Percentiles rank a stretch among this genome's conserved stretches.
Conservation (phyloP, 1,284 basidiomycete genomes). For the Apiotrichum sp. region DNA sequence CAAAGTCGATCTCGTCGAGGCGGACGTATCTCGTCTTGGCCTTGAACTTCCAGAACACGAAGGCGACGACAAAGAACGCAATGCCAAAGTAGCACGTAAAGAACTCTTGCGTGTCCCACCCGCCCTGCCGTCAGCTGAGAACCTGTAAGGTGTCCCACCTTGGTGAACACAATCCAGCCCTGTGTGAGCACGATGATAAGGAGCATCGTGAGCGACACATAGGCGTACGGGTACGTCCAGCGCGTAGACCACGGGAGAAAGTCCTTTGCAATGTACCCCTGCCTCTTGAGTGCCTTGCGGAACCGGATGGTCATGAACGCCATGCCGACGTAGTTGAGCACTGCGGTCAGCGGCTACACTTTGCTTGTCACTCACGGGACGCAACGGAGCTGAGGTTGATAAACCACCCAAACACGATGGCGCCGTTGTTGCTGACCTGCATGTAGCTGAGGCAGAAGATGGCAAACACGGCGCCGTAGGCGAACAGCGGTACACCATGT, state of each 20-base stretch:
- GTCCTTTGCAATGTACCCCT: slow-evolving; percentile 1
- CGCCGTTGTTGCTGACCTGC: slow-evolving; percentile 13
- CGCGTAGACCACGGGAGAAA: slow-evolving; percentile 10
- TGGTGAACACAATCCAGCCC: slow-evolving; percentile 16
- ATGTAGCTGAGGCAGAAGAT: slow-evolving; percentile 15
- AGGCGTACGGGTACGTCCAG: slow-evolving; percentile 8
- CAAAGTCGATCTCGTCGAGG: slow-evolving; percentile 9
- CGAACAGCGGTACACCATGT: slow-evolving; percentile 14
- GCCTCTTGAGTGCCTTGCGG: background rate
- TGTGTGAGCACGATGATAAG: slow-evolving; percentile 11
- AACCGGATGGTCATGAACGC: background rate
- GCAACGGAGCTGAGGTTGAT: slow-evolving; percentile 19
- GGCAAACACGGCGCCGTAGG: slow-evolving; percentile 4
- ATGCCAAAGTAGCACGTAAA: slow-evolving; percentile 18
- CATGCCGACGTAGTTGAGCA: slow-evolving; percentile 15
- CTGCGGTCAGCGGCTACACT: background rate
- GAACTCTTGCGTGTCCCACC: slow-evolving; percentile 11
- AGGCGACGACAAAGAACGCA: slow-evolving; percentile 11
- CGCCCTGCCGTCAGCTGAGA: background rate
- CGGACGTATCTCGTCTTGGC: slow-evolving; percentile 7
- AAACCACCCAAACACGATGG: slow-evolving; percentile 7
- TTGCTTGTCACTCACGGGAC: background rate
- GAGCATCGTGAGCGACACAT: slow-evolving; percentile 8
- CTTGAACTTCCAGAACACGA: slow-evolving; percentile 15
- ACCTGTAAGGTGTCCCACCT: too few relatives aligned